These are phyloP conservation scores for Tilletia setariae DNA, from an alignment of 1,284 basidiomycete genomes.

Conservation along the genomic window DNA sequence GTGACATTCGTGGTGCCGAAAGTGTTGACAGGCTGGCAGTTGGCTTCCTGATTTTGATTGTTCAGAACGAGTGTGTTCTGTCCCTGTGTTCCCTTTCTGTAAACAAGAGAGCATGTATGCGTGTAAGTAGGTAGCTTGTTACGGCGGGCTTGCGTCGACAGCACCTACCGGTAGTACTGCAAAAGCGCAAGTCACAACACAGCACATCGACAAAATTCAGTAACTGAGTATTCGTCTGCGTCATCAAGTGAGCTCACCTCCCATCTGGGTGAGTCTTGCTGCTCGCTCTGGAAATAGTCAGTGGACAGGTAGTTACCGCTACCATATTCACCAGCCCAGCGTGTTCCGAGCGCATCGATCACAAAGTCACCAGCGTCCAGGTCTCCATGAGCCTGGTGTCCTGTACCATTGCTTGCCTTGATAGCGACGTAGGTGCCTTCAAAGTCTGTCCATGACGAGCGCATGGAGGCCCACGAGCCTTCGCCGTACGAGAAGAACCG, in stretches of 20 bases:
- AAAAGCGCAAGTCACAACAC: background rate
- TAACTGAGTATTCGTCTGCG: background rate
- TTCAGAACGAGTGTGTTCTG: slow-evolving; percentile 89
- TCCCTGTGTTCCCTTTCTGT: slow-evolving; percentile 83
- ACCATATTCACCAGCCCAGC: slow-evolving; percentile 94
- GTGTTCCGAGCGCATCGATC: slow-evolving; percentile 85
- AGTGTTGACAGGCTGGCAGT: slow-evolving; percentile 64
- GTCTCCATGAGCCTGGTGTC: slow-evolving; percentile 83
- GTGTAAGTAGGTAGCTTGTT: background rate
- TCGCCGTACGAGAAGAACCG: slow-evolving; percentile 67
- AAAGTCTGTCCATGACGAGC: slow-evolving; percentile 84
- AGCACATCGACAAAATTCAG: background rate
- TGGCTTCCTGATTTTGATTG: slow-evolving; percentile 75
- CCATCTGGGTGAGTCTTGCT: slow-evolving; percentile 36
- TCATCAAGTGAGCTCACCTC: slow-evolving; percentile 15
- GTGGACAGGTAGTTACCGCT: slow-evolving; percentile 72
- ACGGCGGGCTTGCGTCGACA: too few species aligned
- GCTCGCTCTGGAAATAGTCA: slow-evolving; percentile 50
- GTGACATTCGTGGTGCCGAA: slow-evolving; percentile 64
- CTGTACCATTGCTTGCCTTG: slow-evolving; percentile 74
- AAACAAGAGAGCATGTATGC: slow-evolving; percentile 60
- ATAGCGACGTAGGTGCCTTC: slow-evolving; percentile 79
- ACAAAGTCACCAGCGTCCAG: slow-evolving; percentile 92
- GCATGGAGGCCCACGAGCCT: slow-evolving; percentile 80
- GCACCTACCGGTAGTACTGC: slow-evolving; percentile 27